Percentiles rank a stretch among this genome's conserved stretches.
Evolutionary conservation across 2,329 filamentous ascomycete species (phyloP).

Genomic region (Rhinocladiella similis): DNA sequence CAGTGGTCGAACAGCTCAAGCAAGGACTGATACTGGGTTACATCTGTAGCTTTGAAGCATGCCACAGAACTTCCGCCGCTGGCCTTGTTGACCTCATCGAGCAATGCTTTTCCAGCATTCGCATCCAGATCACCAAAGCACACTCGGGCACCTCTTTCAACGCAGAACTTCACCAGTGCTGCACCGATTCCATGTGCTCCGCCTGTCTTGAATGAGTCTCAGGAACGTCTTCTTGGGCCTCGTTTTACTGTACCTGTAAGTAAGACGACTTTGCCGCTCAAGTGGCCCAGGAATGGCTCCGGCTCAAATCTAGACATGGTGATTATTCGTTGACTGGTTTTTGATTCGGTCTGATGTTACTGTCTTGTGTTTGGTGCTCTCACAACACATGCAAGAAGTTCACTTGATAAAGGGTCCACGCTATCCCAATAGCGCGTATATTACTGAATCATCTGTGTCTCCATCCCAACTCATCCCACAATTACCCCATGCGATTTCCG

Average conservation of each 20-base stretch:
- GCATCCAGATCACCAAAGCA: conserved; percentile 45
- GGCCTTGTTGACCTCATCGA: conserved; percentile 14
- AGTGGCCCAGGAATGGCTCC: background rate
- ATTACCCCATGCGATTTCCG: too few relatives aligned
- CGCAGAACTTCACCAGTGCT: conserved; percentile 39
- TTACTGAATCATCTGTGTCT: too few relatives aligned
- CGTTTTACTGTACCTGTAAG: conserved; percentile 2
- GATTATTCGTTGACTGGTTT: background rate
- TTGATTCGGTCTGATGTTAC: background rate
- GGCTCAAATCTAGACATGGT: conserved; percentile 2
- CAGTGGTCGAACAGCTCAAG: conserved; percentile 48
- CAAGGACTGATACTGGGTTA: conserved; percentile 45
- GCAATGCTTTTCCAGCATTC: conserved; percentile 33
- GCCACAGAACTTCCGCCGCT: background rate
- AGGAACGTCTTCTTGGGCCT: background rate
- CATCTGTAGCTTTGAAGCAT: conserved; percentile 23
- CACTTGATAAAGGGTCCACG: too few relatives aligned
- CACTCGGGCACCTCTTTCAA: conserved; percentile 40
- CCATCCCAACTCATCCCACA: too few relatives aligned
- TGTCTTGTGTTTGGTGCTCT: background rate
- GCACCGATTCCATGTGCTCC: conserved; percentile 46
- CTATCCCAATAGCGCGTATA: too few relatives aligned
- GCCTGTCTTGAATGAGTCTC: background rate
- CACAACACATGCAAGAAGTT: background rate
- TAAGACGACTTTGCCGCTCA: conserved; percentile 1